A percentile compares a stretch with the other conserved stretches of the same genome.
These are phyloP conservation scores for Trichophyton simii DNA, from an alignment of 2,329 filamentous ascomycete species.

Conservation along the genomic window DNA sequence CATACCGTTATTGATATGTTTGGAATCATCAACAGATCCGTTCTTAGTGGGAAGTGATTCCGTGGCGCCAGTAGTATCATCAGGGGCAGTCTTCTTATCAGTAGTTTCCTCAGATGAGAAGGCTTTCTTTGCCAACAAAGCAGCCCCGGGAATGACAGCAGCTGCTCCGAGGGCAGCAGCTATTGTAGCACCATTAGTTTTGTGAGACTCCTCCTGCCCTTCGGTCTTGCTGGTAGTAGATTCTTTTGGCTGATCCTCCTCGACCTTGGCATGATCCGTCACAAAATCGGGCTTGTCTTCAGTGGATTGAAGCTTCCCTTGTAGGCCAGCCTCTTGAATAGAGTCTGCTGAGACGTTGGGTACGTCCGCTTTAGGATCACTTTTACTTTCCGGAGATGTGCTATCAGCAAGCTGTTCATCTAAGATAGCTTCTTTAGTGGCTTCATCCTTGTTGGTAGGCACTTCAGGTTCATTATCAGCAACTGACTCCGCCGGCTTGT, in stretches of 20 bases:
- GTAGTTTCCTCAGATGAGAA: not conserved
- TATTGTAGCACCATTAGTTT: conserved; percentile 2
- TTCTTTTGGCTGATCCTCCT: not conserved
- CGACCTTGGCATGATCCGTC: not conserved
- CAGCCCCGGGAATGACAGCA: not conserved
- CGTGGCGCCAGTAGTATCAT: not conserved
- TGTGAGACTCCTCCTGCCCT: not conserved
- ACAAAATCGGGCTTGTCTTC: not conserved
- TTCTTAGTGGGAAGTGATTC: not conserved
- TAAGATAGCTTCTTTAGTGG: not conserved
- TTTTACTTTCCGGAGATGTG: not conserved
- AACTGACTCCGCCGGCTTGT: not conserved
- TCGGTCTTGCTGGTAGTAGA: not conserved
- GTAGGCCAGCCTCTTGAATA: not conserved
- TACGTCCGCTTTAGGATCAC: not conserved
- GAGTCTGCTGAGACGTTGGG: not conserved
- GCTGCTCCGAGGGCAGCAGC: not conserved
- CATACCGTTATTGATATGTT: not conserved
- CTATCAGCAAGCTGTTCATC: not conserved
- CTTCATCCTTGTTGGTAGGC: not conserved
- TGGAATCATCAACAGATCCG: not conserved
- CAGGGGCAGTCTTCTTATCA: not conserved
- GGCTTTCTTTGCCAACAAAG: not conserved
- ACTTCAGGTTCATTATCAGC: not conserved
- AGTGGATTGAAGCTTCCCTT: not conserved